phyloP scores from a whole-genome alignment of 495 filamentous ascomycete species.

The Trichoderma asperelloides region DNA sequence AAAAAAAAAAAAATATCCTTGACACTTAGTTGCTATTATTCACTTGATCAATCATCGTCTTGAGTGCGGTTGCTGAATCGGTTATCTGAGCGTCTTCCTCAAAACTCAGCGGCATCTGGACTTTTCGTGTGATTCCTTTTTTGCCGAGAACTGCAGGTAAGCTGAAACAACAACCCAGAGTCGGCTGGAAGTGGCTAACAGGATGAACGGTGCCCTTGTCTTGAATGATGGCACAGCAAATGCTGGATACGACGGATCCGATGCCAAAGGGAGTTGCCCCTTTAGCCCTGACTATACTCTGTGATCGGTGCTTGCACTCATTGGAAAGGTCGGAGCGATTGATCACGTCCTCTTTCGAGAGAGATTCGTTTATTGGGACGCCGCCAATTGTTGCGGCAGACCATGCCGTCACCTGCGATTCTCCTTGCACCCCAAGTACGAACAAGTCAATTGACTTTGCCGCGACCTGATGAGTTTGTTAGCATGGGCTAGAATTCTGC shows the following conservation, averaged over 20 bases:
- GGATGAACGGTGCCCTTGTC: conserved; percentile 24
- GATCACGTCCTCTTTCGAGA: conserved; percentile 13
- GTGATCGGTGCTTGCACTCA: conserved; percentile 23
- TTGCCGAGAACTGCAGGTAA: conserved; percentile 28
- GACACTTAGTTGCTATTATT: not conserved
- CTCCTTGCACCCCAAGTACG: conserved; percentile 37
- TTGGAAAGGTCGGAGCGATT: conserved; percentile 19
- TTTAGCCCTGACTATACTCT: conserved; percentile 28
- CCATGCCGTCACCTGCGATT: conserved; percentile 36
- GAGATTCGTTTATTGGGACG: conserved; percentile 20
- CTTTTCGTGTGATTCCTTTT: conserved; percentile 21
- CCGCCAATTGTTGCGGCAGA: conserved; percentile 25
- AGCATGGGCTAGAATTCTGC: not conserved
- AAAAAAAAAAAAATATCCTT: too few relatives aligned
- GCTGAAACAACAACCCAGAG: conserved; percentile 28
- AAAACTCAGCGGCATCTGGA: conserved; percentile 21
- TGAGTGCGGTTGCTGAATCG: conserved; percentile 21
- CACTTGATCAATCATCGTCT: conserved; percentile 14
- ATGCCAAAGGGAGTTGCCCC: conserved; percentile 35
- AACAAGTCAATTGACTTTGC: conserved; percentile 29
- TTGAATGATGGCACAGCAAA: conserved; percentile 30
- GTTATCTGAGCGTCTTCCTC: conserved; percentile 20
- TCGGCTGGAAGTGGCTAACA: conserved; percentile 27
- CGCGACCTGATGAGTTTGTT: conserved; percentile 18
- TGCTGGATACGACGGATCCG: conserved; percentile 24